These are phyloP conservation scores for Solanum ahanhuiri DNA, from an alignment of 257 asterid genomes.

Conservation along the genomic window DNA sequence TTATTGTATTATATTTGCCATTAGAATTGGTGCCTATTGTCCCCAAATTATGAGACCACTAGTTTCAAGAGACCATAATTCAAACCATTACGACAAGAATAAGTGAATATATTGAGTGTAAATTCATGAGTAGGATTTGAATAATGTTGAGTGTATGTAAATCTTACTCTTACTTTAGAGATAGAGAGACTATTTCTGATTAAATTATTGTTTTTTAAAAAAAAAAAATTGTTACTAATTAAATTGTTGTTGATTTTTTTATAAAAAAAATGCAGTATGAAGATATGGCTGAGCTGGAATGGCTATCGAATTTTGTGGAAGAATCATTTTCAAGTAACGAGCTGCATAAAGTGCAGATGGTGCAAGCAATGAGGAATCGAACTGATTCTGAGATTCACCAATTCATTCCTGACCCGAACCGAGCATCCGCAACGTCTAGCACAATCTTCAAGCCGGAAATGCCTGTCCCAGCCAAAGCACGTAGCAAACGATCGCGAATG, in stretches of 20 bases:
- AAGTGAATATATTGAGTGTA: not conserved
- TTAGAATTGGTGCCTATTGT: not conserved
- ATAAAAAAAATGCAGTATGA: constrained; percentile 37
- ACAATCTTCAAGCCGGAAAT: constrained; percentile 30
- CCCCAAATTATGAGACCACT: not conserved
- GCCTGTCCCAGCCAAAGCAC: constrained; percentile 82
- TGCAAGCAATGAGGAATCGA: constrained; percentile 50
- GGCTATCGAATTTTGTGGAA: constrained; percentile 78
- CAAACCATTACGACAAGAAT: not conserved
- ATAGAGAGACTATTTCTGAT: not conserved
- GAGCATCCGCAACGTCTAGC: constrained; percentile 1
- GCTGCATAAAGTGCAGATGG: constrained; percentile 47
- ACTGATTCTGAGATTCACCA: constrained; percentile 23
- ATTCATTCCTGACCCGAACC: constrained; percentile 37
- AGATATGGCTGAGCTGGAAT: constrained; percentile 82
- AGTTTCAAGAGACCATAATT: not conserved
- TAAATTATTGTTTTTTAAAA: not conserved
- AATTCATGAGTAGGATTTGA: not conserved
- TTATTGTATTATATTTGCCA: not conserved
- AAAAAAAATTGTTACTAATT: not conserved
- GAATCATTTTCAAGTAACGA: constrained; percentile 80
- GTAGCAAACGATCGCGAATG: constrained; percentile 90
- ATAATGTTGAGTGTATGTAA: not conserved
- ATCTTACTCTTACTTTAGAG: not conserved
- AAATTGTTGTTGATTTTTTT: not conserved